phyloP scores from a whole-genome alignment of 2,329 filamentous ascomycete genomes.

The Penicillium decumbens region DNA sequence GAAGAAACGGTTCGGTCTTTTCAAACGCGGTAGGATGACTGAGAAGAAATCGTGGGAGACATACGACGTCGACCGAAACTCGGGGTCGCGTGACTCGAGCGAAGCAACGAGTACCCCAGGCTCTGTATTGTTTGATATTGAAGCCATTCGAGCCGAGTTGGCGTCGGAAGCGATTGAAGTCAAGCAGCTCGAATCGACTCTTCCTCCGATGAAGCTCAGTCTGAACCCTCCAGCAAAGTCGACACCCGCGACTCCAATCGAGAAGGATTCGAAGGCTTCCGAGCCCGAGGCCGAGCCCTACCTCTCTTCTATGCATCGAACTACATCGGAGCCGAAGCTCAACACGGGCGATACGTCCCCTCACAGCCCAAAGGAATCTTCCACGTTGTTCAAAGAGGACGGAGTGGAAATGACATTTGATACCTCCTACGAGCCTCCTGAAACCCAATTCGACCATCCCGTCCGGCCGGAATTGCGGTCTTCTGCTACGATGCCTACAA shows the following conservation, averaged over 20 bases:
- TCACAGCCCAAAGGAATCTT: slow-evolving; percentile 9
- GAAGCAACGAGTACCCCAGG: slow-evolving; percentile 31
- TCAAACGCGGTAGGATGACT: slow-evolving; percentile 67
- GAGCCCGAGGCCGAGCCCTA: background rate
- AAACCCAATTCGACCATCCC: slow-evolving; percentile 12
- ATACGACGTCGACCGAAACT: slow-evolving; percentile 63
- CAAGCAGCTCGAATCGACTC: slow-evolving; percentile 77
- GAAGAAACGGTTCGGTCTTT: slow-evolving; percentile 68
- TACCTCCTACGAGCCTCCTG: slow-evolving; percentile 47
- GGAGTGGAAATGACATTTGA: slow-evolving; percentile 67
- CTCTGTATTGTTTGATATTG: slow-evolving; percentile 83
- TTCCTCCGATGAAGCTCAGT: slow-evolving; percentile 84
- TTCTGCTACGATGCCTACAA: slow-evolving; percentile 30
- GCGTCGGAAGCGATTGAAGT: slow-evolving; percentile 67
- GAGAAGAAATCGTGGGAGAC: slow-evolving; percentile 91
- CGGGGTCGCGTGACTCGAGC: slow-evolving; percentile 24
- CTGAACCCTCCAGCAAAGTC: slow-evolving; percentile 35
- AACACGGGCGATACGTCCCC: slow-evolving; percentile 10
- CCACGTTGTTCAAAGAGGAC: slow-evolving; percentile 26
- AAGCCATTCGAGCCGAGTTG: slow-evolving; percentile 84
- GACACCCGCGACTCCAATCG: slow-evolving; percentile 24
- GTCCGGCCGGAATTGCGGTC: slow-evolving; percentile 30
- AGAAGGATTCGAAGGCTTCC: slow-evolving; percentile 26
- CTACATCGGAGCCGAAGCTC: slow-evolving; percentile 17
- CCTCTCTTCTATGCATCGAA: slow-evolving; percentile 14